Evolutionary conservation across 2,329 filamentous ascomycete species (phyloP).

Genomic region (Geosmithia putterillii): DNA sequence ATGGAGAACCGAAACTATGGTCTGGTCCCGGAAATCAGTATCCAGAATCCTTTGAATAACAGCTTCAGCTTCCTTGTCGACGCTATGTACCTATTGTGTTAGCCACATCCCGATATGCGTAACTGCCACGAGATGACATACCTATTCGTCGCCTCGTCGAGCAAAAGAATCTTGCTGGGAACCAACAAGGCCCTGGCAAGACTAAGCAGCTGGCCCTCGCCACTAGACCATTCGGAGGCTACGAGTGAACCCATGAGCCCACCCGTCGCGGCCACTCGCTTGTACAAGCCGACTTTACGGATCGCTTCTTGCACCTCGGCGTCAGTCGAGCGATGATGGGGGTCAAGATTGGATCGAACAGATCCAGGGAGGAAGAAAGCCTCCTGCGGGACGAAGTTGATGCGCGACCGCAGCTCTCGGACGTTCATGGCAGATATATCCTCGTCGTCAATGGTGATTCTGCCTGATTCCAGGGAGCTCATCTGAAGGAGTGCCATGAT

Average conservation of each 20-base stretch:
- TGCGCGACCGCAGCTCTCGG: constrained; percentile 11
- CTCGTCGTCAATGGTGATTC: constrained; percentile 30
- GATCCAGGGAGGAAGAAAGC: constrained; percentile 31
- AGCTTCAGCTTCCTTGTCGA: too few species aligned
- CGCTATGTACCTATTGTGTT: too few species aligned
- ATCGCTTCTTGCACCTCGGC: constrained; percentile 29
- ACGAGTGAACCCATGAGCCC: constrained; percentile 14
- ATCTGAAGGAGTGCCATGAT: constrained; percentile 17
- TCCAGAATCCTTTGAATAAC: too few species aligned
- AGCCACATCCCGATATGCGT: too few species aligned
- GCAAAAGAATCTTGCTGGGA: constrained; percentile 22
- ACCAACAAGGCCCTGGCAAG: constrained; percentile 32
- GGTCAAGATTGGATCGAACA: constrained; percentile 35
- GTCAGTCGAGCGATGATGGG: constrained; percentile 20
- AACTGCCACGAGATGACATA: too few species aligned
- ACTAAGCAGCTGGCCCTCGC: constrained; percentile 34
- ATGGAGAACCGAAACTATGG: too few species aligned
- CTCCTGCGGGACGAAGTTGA: constrained; percentile 37
- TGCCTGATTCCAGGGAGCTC: constrained; percentile 24
- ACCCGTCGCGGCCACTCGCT: constrained; percentile 21
- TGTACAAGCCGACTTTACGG: constrained; percentile 29
- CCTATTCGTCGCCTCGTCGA: constrained; percentile 27
- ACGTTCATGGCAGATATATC: constrained; percentile 17
- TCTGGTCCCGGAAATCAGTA: too few species aligned
- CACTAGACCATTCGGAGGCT: constrained; percentile 23